Conservation (phyloP, 2,329 filamentous ascomycete species). For the Sporothrix dimorphospora region DNA sequence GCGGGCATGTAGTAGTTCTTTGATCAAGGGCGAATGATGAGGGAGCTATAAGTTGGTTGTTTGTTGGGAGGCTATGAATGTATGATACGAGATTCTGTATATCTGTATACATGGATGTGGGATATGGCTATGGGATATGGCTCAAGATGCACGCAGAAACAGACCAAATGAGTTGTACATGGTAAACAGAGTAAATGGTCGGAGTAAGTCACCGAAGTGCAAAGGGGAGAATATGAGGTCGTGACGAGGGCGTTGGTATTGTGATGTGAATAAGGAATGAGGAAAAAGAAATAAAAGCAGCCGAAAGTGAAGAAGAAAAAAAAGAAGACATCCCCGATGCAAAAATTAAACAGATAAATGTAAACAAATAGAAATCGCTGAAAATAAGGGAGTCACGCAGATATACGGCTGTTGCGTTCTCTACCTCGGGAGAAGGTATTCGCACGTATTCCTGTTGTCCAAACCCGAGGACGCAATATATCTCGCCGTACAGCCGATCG, state of each 20-base stretch:
- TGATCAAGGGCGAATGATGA: not conserved
- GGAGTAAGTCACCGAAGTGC: not conserved
- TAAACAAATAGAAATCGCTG: constrained; percentile 8
- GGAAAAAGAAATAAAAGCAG: not conserved
- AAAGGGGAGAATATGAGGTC: not conserved
- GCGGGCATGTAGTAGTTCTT: not conserved
- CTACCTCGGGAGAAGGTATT: not conserved
- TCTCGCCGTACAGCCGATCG: not conserved
- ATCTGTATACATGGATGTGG: not conserved
- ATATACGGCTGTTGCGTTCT: not conserved
- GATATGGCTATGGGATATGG: not conserved
- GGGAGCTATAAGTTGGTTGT: not conserved
- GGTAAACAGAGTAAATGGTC: not conserved
- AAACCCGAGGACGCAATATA: not conserved
- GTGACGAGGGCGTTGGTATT: constrained; percentile 11
- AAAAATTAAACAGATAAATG: constrained; percentile 14
- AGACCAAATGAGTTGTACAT: not conserved
- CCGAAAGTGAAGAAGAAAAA: not conserved
- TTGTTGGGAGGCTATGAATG: not conserved
- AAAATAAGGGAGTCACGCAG: not conserved
- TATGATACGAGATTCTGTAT: not conserved
- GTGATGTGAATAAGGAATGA: not conserved
- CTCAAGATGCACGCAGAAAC: constrained; percentile 3
- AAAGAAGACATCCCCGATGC: constrained; percentile 15
- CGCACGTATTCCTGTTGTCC: not conserved